Evolutionary conservation across 2,329 filamentous ascomycete species (phyloP).

Genomic region (Xylaria sp.): DNA sequence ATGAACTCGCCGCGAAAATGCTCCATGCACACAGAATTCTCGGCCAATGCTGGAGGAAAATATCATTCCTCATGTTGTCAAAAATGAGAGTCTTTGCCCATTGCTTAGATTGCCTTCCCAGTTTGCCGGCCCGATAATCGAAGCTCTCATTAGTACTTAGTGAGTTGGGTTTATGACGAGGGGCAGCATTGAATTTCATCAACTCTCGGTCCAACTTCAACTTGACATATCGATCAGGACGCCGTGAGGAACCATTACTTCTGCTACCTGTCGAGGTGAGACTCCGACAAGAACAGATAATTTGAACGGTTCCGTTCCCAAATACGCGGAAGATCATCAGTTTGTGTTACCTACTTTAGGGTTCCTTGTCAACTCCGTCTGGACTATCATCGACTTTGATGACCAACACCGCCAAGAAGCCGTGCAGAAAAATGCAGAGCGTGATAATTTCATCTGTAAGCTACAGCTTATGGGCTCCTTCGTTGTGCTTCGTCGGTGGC

Average conservation of each 20-base stretch:
- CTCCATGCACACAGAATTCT: background rate
- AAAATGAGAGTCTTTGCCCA: background rate
- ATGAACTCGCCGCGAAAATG: background rate
- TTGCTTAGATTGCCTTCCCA: background rate
- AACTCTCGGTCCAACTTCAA: background rate
- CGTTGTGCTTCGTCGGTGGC: background rate
- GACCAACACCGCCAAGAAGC: too few species aligned
- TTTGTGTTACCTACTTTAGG: too few species aligned
- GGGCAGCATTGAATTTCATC: background rate
- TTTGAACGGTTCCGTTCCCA: too few species aligned
- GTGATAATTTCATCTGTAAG: background rate
- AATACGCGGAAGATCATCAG: too few species aligned
- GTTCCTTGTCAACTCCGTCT: too few species aligned
- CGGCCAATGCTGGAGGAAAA: background rate
- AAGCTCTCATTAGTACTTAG: background rate
- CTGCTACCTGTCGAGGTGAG: too few species aligned
- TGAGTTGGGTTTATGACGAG: background rate
- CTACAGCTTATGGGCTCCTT: background rate
- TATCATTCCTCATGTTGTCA: background rate
- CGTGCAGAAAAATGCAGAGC: background rate
- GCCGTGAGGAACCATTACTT: too few species aligned
- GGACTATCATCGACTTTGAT: background rate
- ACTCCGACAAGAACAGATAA: too few species aligned
- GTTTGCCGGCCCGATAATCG: background rate
- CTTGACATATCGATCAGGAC: too few species aligned